Conservation (phyloP, 805 yeast genomes). For the Yamadazyma kitorensis region DNA sequence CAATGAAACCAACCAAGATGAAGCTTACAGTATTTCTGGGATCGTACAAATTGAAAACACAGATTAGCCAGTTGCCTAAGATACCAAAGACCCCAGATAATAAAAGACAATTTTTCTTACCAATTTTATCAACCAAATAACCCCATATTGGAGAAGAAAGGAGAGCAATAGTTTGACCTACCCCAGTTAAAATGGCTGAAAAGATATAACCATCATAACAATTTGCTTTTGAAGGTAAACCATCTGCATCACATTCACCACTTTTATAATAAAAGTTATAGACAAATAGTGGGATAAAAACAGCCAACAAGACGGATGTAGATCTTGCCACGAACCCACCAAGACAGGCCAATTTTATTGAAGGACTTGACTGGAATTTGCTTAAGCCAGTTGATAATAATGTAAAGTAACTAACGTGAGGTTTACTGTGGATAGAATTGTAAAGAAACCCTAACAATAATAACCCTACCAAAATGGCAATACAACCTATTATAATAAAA, state of each 20-base stretch:
- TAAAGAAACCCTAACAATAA: slow-evolving; percentile 44
- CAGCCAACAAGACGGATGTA: slow-evolving; percentile 54
- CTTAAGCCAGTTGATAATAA: slow-evolving; percentile 42
- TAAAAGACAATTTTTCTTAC: slow-evolving; percentile 26
- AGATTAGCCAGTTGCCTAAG: slow-evolving; percentile 36
- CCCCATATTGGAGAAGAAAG: slow-evolving; percentile 68
- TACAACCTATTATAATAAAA: slow-evolving; percentile 46
- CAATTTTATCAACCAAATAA: slow-evolving; percentile 45
- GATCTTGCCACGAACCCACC: slow-evolving; percentile 66
- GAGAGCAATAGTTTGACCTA: slow-evolving; percentile 56
- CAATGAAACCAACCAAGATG: slow-evolving; percentile 44
- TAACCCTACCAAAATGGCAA: slow-evolving; percentile 38
- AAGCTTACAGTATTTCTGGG: slow-evolving; percentile 37
- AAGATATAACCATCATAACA: slow-evolving; percentile 64
- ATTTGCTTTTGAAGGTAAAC: slow-evolving; percentile 17
- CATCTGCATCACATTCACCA: slow-evolving; percentile 47
- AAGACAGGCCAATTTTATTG: slow-evolving; percentile 53
- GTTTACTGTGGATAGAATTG: slow-evolving; percentile 31
- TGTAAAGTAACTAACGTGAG: slow-evolving; percentile 17
- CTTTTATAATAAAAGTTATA: slow-evolving; percentile 51
- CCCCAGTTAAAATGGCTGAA: slow-evolving; percentile 68
- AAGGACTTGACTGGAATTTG: slow-evolving; percentile 44
- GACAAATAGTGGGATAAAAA: slow-evolving; percentile 63
- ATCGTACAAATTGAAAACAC: slow-evolving; percentile 24
- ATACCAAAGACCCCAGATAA: slow-evolving; percentile 43